phyloP scores from a whole-genome alignment of 345 rosid species.

The Murraya koenigii region DNA sequence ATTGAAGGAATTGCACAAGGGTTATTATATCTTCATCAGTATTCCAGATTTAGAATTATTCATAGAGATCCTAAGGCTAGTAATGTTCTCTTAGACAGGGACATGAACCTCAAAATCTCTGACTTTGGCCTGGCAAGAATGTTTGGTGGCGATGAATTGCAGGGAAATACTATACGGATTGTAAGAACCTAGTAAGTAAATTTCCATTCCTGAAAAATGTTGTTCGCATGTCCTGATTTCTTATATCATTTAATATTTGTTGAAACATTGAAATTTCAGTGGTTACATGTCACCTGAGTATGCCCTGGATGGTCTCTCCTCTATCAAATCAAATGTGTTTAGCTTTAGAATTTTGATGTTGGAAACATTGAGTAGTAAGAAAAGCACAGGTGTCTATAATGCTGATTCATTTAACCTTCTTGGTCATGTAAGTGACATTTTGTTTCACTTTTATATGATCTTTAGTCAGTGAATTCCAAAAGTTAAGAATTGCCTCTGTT shows the following conservation, averaged over 20 bases:
- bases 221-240: not conserved
- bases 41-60: constrained; percentile 28
- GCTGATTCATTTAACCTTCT: constrained; percentile 28
- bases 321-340: constrained; percentile 9
- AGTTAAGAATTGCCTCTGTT: not conserved
- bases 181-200: constrained; percentile 50
- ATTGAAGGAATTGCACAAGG: constrained; percentile 36
- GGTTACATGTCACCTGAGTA: constrained; percentile 49
- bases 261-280: constrained; percentile 13
- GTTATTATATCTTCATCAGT: constrained; percentile 37
- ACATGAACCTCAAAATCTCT: constrained; percentile 50
- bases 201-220: not conserved
- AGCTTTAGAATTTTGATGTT: constrained; percentile 17
- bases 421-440: constrained; percentile 14
- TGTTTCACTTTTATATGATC: not conserved
- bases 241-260: no score
- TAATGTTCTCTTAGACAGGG: constrained; percentile 36
- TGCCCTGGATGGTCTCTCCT: not conserved
- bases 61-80: constrained; percentile 34
- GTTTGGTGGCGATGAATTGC: constrained; percentile 37
- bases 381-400: constrained; percentile 41
- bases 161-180: constrained; percentile 37
- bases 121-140: constrained; percentile 59
- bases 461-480: not conserved
- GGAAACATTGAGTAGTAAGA: constrained; percentile 46